Evolutionary conservation across 2,329 filamentous ascomycete genomes (phyloP).

Genomic region (Cryphonectria radicalis): DNA sequence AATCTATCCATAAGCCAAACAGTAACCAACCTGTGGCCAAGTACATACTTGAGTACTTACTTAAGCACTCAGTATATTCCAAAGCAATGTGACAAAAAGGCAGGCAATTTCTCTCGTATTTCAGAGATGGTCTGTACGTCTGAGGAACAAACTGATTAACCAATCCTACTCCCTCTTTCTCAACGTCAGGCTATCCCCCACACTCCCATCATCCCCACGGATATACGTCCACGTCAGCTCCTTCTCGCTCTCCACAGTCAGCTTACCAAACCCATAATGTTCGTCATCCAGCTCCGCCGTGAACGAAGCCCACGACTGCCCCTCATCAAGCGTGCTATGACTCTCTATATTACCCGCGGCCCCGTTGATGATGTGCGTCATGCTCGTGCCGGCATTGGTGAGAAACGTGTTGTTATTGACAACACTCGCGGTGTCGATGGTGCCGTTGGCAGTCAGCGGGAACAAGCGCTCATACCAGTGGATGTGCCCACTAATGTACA

Average conservation of each 20-base stretch:
- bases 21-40: too few relatives aligned
- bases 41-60: too few relatives aligned
- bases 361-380: slow-evolving; percentile 57
- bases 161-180: slow-evolving; percentile 26
- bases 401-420: slow-evolving; percentile 53
- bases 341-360: slow-evolving; percentile 58
- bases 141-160: neutral
- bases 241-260: slow-evolving; percentile 40
- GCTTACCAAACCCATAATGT: slow-evolving; percentile 54
- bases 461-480: slow-evolving; percentile 34
- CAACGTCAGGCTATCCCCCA: slow-evolving; percentile 43
- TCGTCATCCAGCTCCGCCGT: slow-evolving; percentile 49
- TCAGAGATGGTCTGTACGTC: too few relatives aligned
- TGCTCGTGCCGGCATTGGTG: slow-evolving; percentile 51
- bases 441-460: slow-evolving; percentile 36
- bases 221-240: slow-evolving; percentile 41
- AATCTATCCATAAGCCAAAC: too few relatives aligned
- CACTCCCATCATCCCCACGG: slow-evolving; percentile 44
- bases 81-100: too few relatives aligned
- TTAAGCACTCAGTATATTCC: too few relatives aligned
- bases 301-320: slow-evolving; percentile 43
- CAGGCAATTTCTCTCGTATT: neutral
- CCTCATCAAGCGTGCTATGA: slow-evolving; percentile 45
- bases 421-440: slow-evolving; percentile 46
- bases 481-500: slow-evolving; percentile 44